These are phyloP conservation scores for Sugiyamaella neomexicana DNA, from an alignment of 1,139 yeast species.

Conservation along the genomic window DNA sequence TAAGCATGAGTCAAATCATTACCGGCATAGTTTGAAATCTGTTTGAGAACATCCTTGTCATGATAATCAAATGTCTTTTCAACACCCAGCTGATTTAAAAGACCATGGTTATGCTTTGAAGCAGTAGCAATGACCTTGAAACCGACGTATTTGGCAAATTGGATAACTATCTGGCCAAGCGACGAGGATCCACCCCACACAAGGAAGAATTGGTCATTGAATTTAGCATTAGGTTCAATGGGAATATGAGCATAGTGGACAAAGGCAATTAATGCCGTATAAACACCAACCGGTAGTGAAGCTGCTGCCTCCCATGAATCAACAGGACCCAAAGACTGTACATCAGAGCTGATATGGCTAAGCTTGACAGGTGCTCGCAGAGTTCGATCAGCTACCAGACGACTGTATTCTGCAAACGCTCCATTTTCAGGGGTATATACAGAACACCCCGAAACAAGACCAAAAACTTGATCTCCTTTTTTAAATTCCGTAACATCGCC, in stretches of 20 bases:
- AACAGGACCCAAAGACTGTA: conserved; percentile 44
- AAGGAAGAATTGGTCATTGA: conserved; percentile 36
- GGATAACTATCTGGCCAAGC: conserved; percentile 57
- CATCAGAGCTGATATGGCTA: neutral
- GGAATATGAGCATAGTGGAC: conserved; percentile 24
- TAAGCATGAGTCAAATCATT: conserved; percentile 52
- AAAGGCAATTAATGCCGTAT: conserved; percentile 28
- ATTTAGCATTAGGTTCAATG: conserved; percentile 20
- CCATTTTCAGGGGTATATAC: conserved; percentile 48
- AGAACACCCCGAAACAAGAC: conserved; percentile 53
- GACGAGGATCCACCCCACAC: conserved; percentile 68
- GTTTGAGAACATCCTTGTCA: conserved; percentile 52
- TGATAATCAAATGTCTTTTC: conserved; percentile 61
- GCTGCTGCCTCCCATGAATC: conserved; percentile 64
- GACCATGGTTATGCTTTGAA: conserved; percentile 47
- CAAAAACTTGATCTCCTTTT: conserved; percentile 57
- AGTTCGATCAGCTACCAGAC: conserved; percentile 26
- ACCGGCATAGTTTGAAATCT: conserved; percentile 47
- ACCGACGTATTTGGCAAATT: conserved; percentile 53
- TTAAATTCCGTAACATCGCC: conserved; percentile 50
- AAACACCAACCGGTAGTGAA: conserved; percentile 47
- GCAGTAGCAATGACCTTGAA: conserved; percentile 57
- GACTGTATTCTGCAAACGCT: conserved; percentile 58
- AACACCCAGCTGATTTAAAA: conserved; percentile 56
- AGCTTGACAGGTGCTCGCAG: conserved; percentile 6